Conservation (phyloP, 305 asterid species). For the Fraxinus latifolia region DNA sequence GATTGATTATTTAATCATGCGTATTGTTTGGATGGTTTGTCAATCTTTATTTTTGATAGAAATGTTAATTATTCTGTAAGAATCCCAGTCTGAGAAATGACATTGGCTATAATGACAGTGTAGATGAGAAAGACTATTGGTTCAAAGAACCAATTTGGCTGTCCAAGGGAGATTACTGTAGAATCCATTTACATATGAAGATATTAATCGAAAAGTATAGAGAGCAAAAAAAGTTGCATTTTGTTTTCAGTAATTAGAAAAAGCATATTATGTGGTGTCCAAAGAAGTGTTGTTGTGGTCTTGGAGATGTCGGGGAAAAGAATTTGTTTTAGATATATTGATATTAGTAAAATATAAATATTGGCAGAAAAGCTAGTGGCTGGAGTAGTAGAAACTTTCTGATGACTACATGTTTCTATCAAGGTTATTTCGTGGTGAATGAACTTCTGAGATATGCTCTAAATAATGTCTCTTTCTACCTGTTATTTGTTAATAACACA, state of each 20-base stretch:
- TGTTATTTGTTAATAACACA: not conserved
- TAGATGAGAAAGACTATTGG: not conserved
- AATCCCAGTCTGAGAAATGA: not conserved
- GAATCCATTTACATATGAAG: not conserved
- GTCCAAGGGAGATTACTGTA: not conserved
- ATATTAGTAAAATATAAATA: not conserved
- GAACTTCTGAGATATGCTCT: not conserved
- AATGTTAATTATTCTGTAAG: not conserved
- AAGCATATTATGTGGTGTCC: not conserved
- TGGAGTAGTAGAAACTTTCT: not conserved
- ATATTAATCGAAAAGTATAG: not conserved
- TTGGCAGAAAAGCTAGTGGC: not conserved
- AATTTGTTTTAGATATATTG: not conserved
- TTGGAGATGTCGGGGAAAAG: not conserved
- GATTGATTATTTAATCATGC: not conserved
- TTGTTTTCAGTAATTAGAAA: not conserved
- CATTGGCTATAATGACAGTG: not conserved
- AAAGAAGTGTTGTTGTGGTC: not conserved
- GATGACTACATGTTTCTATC: not conserved
- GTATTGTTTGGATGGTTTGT: not conserved
- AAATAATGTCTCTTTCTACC: not conserved
- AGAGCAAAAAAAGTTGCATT: not conserved
- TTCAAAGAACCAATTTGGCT: not conserved
- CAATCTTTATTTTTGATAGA: not conserved
- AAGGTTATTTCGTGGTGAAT: not conserved